Evolutionary conservation across 148 eudicot genomes (phyloP).

Genomic region (Amaranthus palmeri): DNA sequence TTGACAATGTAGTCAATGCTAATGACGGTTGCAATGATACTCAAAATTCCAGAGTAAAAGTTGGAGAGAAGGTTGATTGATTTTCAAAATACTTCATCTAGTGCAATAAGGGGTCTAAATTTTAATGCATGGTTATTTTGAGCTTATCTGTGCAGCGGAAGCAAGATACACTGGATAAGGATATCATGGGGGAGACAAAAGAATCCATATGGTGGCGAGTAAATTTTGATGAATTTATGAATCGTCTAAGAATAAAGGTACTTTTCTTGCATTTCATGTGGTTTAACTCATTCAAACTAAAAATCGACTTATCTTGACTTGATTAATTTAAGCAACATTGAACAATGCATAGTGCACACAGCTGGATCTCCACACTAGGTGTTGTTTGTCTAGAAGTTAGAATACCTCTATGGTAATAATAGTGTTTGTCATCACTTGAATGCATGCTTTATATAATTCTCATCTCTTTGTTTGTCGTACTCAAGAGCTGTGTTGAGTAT

Average conservation of each 20-base stretch:
- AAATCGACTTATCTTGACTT: background rate
- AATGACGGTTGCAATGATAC: slow-evolving; percentile 30
- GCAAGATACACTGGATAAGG: slow-evolving; percentile 32
- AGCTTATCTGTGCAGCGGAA: slow-evolving; percentile 36
- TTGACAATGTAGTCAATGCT: slow-evolving; percentile 29
- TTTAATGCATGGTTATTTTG: slow-evolving; percentile 9
- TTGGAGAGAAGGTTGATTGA: slow-evolving; percentile 59
- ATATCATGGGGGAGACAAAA: slow-evolving; percentile 32
- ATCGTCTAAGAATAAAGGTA: slow-evolving; percentile 65
- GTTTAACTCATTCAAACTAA: background rate
- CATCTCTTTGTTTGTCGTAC: slow-evolving; percentile 10
- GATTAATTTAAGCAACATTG: background rate
- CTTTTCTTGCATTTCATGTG: background rate
- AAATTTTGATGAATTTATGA: slow-evolving; percentile 75
- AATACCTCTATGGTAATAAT: background rate
- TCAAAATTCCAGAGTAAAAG: slow-evolving; percentile 17
- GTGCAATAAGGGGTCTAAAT: slow-evolving; percentile 1
- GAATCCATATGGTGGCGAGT: slow-evolving; percentile 96
- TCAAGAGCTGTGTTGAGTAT: slow-evolving; percentile 66
- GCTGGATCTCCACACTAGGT: too few species aligned
- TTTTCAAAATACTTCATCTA: background rate
- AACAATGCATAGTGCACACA: background rate
- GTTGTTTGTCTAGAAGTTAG: background rate
- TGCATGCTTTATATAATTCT: background rate
- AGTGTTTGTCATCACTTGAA: background rate